Base-by-base conservation (phyloP, 2,329 filamentous ascomycete genomes). In the Emericellopsis atlantica region DNA sequence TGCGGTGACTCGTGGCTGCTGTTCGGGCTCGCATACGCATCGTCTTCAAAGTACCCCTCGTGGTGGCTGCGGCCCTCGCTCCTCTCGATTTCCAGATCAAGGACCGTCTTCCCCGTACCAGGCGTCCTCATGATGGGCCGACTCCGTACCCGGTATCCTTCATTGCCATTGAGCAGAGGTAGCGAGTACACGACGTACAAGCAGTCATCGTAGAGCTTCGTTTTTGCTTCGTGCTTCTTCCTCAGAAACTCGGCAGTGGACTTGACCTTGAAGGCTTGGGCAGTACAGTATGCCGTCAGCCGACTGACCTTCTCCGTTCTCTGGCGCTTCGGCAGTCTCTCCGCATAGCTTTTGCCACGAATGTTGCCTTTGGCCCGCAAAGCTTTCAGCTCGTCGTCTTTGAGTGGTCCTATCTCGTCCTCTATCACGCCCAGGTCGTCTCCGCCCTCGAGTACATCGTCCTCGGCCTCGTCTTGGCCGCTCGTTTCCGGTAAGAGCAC, bases 131-230 rank as follows among this genome's bases (percentile, higher is more conserved):
- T 65, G 21, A 94, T 84, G 0, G 92, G 92, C 54, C 89, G 87
- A 56, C 90, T 95, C 51, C 86, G 77, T 22, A 98, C 70, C 22
- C 92, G 73, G 59, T 89, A 95, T 1, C 92, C 90, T 38, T 94
- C 88, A 37, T 70, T 77, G 1, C 90, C 92, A 3, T 86, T 83
- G 41, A 96, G 69, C 14, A 98, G 66, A 5, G 92, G 92, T 24
- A 95, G 66, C 56, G 95, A 89, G 59, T 98, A 98, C 37, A 95
- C 90, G 22, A 82, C 86, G 57, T 98, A 98, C 21, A 98, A 68
- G 55, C 92, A 98, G 60, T 98, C 92, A 59, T 98, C 92, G 61
- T 98, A 98, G 5, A 96, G 71, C 62, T 98, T 98, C 12, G 90
- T 94, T 62, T 88, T 83, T 1, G 89, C 90, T 26, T 84, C 81